These are phyloP conservation scores for Debaryomyces psychrophilus DNA, from an alignment of 1,139 yeast genomes.

Conservation along the genomic window DNA sequence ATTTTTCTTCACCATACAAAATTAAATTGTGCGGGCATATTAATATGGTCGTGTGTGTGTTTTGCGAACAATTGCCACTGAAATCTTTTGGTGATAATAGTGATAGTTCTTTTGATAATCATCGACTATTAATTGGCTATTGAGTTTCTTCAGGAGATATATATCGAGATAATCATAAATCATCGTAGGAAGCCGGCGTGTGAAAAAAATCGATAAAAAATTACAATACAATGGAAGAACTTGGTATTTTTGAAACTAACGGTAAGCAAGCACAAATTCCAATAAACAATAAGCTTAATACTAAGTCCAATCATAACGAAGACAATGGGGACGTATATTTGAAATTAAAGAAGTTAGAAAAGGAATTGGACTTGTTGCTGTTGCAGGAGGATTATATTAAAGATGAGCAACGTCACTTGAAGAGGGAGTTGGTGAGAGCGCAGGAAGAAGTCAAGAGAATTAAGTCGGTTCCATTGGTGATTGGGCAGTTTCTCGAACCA, in stretches of 20 bases:
- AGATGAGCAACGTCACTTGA: constrained; percentile 96
- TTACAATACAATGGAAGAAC: constrained; percentile 28
- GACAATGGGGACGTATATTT: constrained; percentile 71
- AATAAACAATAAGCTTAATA: constrained; percentile 5
- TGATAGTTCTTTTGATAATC: background rate
- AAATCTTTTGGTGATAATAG: constrained; percentile 7
- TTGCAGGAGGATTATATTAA: constrained; percentile 96
- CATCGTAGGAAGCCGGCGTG: constrained; percentile 1
- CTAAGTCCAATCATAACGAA: constrained; percentile 24
- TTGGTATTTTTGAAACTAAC: constrained; percentile 27
- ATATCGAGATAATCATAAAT: background rate
- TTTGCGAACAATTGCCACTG: constrained; percentile 7
- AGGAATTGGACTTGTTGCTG: constrained; percentile 79
- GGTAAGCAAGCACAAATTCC: constrained; percentile 13
- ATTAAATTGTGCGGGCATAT: constrained; percentile 1
- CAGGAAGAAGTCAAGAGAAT: constrained; percentile 98
- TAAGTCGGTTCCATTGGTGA: constrained; percentile 95
- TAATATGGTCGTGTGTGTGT: constrained; percentile 6
- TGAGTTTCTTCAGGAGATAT: background rate
- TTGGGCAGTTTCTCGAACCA: constrained; percentile 97
- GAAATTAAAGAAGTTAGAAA: constrained; percentile 82
- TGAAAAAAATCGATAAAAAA: background rate
- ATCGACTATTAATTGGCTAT: constrained; percentile 4
- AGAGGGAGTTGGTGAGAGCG: constrained; percentile 91
- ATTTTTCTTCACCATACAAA: constrained; percentile 17